Conservation (phyloP, 441 rosid species). For the Euphorbia neoarborescens region DNA sequence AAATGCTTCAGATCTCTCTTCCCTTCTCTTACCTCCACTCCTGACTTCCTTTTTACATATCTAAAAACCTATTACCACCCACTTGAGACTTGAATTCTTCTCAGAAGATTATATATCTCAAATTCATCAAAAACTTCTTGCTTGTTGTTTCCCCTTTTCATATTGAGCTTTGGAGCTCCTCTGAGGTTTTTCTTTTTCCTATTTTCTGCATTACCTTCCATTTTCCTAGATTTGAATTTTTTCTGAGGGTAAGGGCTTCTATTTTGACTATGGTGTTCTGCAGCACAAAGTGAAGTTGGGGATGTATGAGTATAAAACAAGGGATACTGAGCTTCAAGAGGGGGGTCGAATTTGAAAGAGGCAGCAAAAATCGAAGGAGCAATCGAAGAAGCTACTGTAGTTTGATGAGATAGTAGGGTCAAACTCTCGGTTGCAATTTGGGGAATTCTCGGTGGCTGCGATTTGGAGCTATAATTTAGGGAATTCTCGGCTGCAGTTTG, state of each 20-base stretch:
- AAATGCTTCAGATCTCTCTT: conserved; percentile 21
- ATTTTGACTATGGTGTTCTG: conserved; percentile 3
- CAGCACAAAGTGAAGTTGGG: conserved; percentile 91
- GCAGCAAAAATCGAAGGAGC: too few relatives aligned
- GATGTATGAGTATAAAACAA: too few relatives aligned
- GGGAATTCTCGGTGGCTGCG: too few relatives aligned
- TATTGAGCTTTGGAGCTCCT: conserved; percentile 86
- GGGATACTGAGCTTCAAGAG: too few relatives aligned
- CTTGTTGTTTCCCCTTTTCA: conserved; percentile 76
- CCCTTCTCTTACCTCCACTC: not conserved
- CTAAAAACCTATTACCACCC: conserved; percentile 24
- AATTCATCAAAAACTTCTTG: conserved; percentile 50
- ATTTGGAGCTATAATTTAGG: too few relatives aligned
- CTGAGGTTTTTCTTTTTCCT: conserved; percentile 46
- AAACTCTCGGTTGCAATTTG: too few relatives aligned
- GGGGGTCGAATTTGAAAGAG: too few relatives aligned
- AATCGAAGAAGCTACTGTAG: too few relatives aligned
- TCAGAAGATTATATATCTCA: conserved; percentile 62
- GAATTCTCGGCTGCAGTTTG: too few relatives aligned
- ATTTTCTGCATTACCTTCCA: not conserved
- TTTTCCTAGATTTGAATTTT: not conserved
- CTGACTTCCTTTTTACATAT: conserved; percentile 2
- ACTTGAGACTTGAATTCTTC: conserved; percentile 58
- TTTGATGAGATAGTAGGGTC: too few relatives aligned
- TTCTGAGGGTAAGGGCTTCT: conserved; percentile 12